phyloP scores from a whole-genome alignment of 371 early-diverging fungal genomes.

The Batrachochytrium dendrobatidis region DNA sequence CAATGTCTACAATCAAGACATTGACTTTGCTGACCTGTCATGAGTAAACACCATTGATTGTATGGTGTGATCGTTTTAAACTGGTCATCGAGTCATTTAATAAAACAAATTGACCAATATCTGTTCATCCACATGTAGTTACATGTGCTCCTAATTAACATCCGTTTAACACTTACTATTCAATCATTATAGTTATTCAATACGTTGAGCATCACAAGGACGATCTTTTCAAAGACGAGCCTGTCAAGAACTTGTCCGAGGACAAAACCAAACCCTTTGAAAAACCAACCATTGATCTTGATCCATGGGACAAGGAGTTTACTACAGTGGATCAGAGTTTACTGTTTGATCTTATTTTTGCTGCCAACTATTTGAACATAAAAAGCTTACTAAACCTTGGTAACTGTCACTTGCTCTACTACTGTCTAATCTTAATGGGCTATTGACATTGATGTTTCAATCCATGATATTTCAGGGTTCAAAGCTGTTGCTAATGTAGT shows the following conservation, averaged over 20 bases:
- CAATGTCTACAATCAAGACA: too few species aligned
- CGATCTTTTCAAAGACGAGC: conserved; percentile 49
- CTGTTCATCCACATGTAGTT: too few species aligned
- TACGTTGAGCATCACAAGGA: conserved; percentile 79
- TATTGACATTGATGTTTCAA: neutral
- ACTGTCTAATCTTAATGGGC: neutral
- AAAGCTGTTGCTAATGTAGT: conserved; percentile 98
- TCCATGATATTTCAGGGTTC: conserved; percentile 44
- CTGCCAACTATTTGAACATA: conserved; percentile 95
- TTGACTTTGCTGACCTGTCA: too few species aligned
- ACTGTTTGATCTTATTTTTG: conserved; percentile 75
- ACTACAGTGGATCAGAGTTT: conserved; percentile 82
- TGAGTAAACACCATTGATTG: too few species aligned
- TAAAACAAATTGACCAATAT: too few species aligned
- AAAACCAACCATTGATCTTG: too few species aligned
- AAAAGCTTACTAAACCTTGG: conserved; percentile 84
- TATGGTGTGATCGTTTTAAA: too few species aligned
- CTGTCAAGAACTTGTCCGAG: too few species aligned
- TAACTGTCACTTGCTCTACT: conserved; percentile 7
- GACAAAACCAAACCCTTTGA: conserved; percentile 42
- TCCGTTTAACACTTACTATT: too few species aligned
- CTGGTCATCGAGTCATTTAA: too few species aligned
- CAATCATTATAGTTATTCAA: conserved; percentile 72
- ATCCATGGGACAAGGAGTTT: conserved; percentile 75
- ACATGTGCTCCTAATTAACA: too few species aligned